Percentiles rank a stretch among this genome's conserved stretches.
Conservation (phyloP, 768 basidiomycete species). For the Macrolepiota fuliginosa region DNA sequence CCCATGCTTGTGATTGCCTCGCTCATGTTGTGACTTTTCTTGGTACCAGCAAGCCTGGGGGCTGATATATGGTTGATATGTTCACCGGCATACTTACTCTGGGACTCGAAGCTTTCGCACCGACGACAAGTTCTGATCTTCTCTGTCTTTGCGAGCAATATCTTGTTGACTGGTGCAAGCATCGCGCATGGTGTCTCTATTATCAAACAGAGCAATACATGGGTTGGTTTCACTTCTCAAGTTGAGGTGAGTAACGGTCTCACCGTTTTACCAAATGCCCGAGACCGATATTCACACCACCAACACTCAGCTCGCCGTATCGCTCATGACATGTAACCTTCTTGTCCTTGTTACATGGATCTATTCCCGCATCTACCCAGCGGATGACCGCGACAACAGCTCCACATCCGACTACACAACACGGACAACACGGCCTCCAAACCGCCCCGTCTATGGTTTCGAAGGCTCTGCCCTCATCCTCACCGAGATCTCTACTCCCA, state of each 20-base stretch:
- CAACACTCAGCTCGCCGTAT: conserved; percentile 13
- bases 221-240: conserved; percentile 9
- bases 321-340: conserved; percentile 21
- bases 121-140: conserved; percentile 20
- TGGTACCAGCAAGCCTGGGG: conserved; percentile 18
- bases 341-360: conserved; percentile 25
- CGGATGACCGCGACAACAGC: background rate
- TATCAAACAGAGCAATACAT: background rate
- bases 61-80: conserved; percentile 23
- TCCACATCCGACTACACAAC: background rate
- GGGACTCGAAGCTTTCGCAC: conserved; percentile 18
- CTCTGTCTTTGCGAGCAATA: conserved; percentile 21
- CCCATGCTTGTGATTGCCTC: background rate
- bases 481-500: background rate
- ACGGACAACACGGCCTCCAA: background rate
- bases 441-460: conserved; percentile 2
- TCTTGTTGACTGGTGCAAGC: conserved; percentile 18
- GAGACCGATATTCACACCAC: background rate
- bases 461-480: conserved; percentile 6
- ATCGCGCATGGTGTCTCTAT: conserved; percentile 18
- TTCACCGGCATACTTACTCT: conserved; percentile 23
- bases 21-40: background rate
- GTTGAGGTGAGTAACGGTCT: conserved; percentile 18
- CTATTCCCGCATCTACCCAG: conserved; percentile 14
- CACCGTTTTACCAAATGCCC: background rate